Evolutionary conservation across 371 early-diverging fungal species (phyloP).

Genomic region (Rhizopus stolonifer): DNA sequence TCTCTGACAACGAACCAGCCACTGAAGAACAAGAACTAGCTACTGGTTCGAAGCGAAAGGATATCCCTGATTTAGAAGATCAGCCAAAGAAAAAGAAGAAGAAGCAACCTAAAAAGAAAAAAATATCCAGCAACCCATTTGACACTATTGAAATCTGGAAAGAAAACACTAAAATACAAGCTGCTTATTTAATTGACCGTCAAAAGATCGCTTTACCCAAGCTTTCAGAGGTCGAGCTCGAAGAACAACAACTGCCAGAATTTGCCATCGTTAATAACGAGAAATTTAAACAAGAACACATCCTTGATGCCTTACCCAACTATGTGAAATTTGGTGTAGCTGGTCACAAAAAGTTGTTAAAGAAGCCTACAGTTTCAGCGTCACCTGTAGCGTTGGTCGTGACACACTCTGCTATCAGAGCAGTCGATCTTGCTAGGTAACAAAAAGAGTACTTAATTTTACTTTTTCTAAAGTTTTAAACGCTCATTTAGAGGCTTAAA

Average conservation of each 20-base stretch:
- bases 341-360: slow-evolving; percentile 49
- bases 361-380: slow-evolving; percentile 50
- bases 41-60: slow-evolving; percentile 40
- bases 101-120: slow-evolving; percentile 60
- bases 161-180: slow-evolving; percentile 36
- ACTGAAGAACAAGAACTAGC: slow-evolving; percentile 24
- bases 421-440: slow-evolving; percentile 66
- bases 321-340: slow-evolving; percentile 61
- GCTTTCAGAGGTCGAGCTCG: slow-evolving; percentile 50
- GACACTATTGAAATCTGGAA: slow-evolving; percentile 46
- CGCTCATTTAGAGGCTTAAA: slow-evolving; percentile 37
- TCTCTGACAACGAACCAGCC: slow-evolving; percentile 39
- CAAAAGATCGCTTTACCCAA: slow-evolving; percentile 52
- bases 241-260: slow-evolving; percentile 48
- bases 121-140: slow-evolving; percentile 31
- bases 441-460: not conserved
- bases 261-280: slow-evolving; percentile 46
- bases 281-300: slow-evolving; percentile 55
- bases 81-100: slow-evolving; percentile 34
- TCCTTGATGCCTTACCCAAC: slow-evolving; percentile 51
- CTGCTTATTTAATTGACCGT: slow-evolving; percentile 46
- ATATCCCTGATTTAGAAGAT: slow-evolving; percentile 16
- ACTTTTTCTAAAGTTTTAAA: too few species aligned
- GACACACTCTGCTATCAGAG: slow-evolving; percentile 74
- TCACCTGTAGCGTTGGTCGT: slow-evolving; percentile 73